phyloP scores from a whole-genome alignment of 306 rosid genomes.

The Canavalia gladiata region DNA sequence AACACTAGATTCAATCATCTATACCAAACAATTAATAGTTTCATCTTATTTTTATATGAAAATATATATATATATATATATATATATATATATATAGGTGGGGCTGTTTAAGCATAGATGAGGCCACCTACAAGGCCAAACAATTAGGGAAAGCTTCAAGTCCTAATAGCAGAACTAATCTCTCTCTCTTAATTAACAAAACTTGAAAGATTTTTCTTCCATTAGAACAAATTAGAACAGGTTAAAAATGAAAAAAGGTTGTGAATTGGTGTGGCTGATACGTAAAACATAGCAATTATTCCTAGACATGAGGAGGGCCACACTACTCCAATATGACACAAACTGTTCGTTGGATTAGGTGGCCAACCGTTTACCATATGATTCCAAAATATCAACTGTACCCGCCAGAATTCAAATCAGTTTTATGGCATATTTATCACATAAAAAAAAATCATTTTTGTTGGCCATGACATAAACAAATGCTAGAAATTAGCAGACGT shows the following conservation, averaged over 20 bases:
- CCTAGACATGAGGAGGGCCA: constrained; percentile 49
- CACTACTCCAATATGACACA: constrained; percentile 37
- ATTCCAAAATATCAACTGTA: constrained; percentile 44
- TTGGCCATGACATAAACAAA: constrained; percentile 9
- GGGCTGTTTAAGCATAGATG: constrained; percentile 1
- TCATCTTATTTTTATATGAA: constrained; percentile 13
- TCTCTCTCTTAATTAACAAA: constrained; percentile 22
- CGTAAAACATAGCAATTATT: constrained; percentile 43
- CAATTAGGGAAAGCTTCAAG: constrained; percentile 28
- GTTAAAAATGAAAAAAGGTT: background rate
- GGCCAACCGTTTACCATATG: constrained; percentile 64
- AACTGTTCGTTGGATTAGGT: constrained; percentile 66
- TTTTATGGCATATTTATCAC: constrained; percentile 20
- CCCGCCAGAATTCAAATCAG: constrained; percentile 78
- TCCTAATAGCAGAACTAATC: constrained; percentile 10
- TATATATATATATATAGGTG: background rate
- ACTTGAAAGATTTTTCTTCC: constrained; percentile 22
- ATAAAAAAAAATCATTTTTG: constrained; percentile 5
- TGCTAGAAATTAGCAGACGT: constrained; percentile 11
- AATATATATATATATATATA: too few relatives aligned
- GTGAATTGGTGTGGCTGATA: constrained; percentile 39
- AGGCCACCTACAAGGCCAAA: background rate
- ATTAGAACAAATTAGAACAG: constrained; percentile 12
- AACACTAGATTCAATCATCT: background rate
- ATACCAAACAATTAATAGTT: background rate